These are phyloP conservation scores for Gynostemma pentaphyllum DNA, from an alignment of 306 rosid genomes.

Conservation along the genomic window DNA sequence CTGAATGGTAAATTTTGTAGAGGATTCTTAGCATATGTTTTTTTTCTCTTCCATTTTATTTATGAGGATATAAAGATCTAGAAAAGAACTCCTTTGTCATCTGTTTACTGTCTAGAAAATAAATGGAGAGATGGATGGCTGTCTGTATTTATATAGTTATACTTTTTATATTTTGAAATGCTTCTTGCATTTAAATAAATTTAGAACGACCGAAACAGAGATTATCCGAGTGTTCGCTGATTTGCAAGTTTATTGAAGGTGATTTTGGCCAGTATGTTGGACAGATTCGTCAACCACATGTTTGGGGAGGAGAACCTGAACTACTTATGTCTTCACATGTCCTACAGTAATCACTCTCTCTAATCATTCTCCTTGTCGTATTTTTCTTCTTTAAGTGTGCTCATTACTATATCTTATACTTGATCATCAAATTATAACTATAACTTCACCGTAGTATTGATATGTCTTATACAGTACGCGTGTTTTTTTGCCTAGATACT, in stretches of 20 bases:
- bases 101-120: too few species aligned
- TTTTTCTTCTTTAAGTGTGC: not conserved
- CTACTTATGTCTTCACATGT: constrained; percentile 79
- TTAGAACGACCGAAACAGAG: not conserved
- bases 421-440: not conserved
- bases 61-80: not conserved
- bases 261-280: constrained; percentile 57
- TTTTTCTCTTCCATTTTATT: not conserved
- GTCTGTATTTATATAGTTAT: not conserved
- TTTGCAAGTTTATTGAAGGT: constrained; percentile 70
- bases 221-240: not conserved
- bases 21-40: not conserved
- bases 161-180: not conserved
- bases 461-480: too few species aligned
- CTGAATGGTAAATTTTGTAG: constrained; percentile 46
- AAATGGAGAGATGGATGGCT: too few species aligned
- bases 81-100: not conserved
- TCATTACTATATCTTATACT: not conserved
- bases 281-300: constrained; percentile 59
- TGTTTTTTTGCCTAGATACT: too few species aligned
- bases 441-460: too few species aligned
- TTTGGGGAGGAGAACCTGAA: constrained; percentile 92
- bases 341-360: constrained; percentile 36
- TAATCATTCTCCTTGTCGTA: not conserved
- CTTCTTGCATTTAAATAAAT: not conserved